Evolutionary conservation across 2,329 filamentous ascomycete genomes (phyloP).

Genomic region (Aspergillus calidoustus): DNA sequence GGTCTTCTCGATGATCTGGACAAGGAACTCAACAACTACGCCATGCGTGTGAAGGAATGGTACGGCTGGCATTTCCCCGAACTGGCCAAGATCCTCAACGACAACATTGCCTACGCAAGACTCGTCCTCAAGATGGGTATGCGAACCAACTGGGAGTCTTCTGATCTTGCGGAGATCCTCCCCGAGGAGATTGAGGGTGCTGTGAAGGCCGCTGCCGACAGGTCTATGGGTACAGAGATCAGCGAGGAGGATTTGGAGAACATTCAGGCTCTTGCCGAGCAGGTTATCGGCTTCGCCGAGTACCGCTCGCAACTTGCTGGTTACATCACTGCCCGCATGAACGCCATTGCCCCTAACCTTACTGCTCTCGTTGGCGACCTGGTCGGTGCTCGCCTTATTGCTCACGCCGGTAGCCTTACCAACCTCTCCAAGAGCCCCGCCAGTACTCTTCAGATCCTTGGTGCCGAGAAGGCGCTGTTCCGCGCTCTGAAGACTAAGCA

Average conservation of each 20-base stretch:
- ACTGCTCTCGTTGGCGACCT: conserved; percentile 91
- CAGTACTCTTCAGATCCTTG: conserved; percentile 96
- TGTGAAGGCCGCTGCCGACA: conserved; percentile 91
- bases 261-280: conserved; percentile 87
- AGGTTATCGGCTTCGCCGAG: conserved; percentile 89
- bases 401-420: conserved; percentile 91
- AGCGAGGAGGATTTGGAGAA: conserved; percentile 89
- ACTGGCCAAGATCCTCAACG: conserved; percentile 94
- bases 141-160: conserved; percentile 75
- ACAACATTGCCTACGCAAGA: conserved; percentile 91
- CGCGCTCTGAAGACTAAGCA: conserved; percentile 98
- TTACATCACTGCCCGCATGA: conserved; percentile 93
- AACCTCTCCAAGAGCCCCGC: conserved; percentile 93
- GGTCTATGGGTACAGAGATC: conserved; percentile 98
- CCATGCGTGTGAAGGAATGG: conserved; percentile 99
- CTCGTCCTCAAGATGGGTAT: conserved; percentile 89
- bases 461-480: conserved; percentile 98
- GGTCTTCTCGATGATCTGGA: conserved; percentile 92
- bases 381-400: conserved; percentile 91
- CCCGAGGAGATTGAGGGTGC: conserved; percentile 93
- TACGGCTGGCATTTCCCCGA: conserved; percentile 99
- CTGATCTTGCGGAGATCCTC: conserved; percentile 85
- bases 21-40: conserved; percentile 98
- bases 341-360: conserved; percentile 93
- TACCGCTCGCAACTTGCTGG: conserved; percentile 85